A percentile compares a stretch with the other conserved stretches of the same genome.
Evolutionary conservation across 306 rosid genomes (phyloP).

Genomic region (Vigna mungo): DNA sequence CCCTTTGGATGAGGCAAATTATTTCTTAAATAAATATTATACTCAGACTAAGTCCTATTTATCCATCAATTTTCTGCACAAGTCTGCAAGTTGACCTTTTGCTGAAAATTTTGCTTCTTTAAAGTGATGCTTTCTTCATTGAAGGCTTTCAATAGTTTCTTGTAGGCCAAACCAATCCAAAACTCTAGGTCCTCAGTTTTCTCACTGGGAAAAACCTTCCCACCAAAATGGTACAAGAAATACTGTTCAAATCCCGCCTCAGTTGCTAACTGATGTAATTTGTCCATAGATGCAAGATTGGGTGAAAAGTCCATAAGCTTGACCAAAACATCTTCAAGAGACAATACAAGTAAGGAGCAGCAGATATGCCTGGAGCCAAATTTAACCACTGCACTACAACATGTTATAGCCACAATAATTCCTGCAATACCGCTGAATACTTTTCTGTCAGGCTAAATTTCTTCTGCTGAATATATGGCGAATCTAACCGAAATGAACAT

Average conservation of each 20-base stretch:
- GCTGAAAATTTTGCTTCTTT: conserved; percentile 51
- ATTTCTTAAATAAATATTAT: conserved; percentile 20
- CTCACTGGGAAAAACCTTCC: conserved; percentile 59
- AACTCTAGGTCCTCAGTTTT: conserved; percentile 70
- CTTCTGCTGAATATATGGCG: conserved; percentile 30
- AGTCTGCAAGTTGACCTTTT: conserved; percentile 56
- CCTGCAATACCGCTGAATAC: conserved; percentile 84
- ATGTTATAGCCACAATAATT: conserved; percentile 69
- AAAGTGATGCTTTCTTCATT: conserved; percentile 43
- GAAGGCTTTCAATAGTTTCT: conserved; percentile 64
- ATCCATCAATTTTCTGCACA: conserved; percentile 31
- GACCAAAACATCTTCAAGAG: conserved; percentile 54
- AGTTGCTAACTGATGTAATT: conserved; percentile 62
- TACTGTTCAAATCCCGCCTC: conserved; percentile 72
- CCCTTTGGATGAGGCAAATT: background rate
- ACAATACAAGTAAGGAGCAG: conserved; percentile 40
- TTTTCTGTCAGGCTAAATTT: conserved; percentile 53
- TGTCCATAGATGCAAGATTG: conserved; percentile 64
- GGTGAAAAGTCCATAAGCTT: conserved; percentile 70
- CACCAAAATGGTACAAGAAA: conserved; percentile 69
- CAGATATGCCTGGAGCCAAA: conserved; percentile 46
- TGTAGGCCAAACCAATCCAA: conserved; percentile 77
- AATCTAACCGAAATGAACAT: conserved; percentile 28
- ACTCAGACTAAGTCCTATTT: conserved; percentile 2
- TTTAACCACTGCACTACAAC: conserved; percentile 75